Percentiles rank a stretch among this genome's conserved stretches.
phyloP scores from a whole-genome alignment of 129 eudicot genomes.

The Lactuca saligna region DNA sequence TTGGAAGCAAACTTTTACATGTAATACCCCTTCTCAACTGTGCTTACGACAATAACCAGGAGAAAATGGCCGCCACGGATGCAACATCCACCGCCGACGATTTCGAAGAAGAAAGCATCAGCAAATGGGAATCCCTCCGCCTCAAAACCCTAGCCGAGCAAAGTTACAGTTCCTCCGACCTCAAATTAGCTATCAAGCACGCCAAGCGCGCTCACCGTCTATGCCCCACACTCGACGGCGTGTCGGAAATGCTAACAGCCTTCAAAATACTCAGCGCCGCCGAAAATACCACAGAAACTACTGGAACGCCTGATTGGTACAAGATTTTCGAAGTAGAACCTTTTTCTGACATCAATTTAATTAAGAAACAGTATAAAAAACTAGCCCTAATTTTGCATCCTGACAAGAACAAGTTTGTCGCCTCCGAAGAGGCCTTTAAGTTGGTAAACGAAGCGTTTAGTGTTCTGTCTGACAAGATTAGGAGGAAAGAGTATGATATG shows the following conservation, averaged over 20 bases:
- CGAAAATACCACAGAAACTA: constrained; percentile 8
- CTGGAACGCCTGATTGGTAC: constrained; percentile 50
- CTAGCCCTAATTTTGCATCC: constrained; percentile 70
- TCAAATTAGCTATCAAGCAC: constrained; percentile 54
- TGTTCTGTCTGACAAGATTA: constrained; percentile 57
- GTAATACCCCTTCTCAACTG: not conserved
- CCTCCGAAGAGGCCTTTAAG: constrained; percentile 71
- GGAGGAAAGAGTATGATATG: constrained; percentile 71
- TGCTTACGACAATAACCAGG: not conserved
- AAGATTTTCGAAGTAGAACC: constrained; percentile 58
- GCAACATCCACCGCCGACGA: constrained; percentile 16
- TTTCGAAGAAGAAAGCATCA: constrained; percentile 24
- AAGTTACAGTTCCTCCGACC: constrained; percentile 44
- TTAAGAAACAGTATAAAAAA: constrained; percentile 68
- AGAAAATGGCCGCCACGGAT: constrained; percentile 15
- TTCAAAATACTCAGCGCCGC: constrained; percentile 47
- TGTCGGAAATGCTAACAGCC: constrained; percentile 56
- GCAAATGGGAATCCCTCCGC: constrained; percentile 45
- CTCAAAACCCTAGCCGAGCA: constrained; percentile 74
- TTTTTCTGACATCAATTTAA: constrained; percentile 48
- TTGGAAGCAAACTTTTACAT: not conserved
- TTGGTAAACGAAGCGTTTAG: constrained; percentile 57
- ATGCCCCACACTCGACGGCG: constrained; percentile 47
- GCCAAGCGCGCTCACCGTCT: constrained; percentile 61
- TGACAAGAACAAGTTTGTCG: constrained; percentile 55